phyloP scores from a whole-genome alignment of 495 filamentous ascomycete genomes.

The Parmelia sp. region DNA sequence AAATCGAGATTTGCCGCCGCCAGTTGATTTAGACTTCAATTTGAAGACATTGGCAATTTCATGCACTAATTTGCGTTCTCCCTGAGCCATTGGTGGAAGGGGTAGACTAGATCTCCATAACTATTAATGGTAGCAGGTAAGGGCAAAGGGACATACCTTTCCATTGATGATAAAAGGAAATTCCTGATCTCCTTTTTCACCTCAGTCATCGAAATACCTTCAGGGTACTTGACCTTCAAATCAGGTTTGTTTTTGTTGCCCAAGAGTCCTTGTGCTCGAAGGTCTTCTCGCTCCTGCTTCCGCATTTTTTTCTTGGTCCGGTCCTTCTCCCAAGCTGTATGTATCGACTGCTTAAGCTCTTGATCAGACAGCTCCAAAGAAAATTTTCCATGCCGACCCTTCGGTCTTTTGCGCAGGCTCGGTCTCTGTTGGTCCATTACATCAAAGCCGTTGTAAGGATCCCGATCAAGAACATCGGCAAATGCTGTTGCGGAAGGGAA shows the following conservation, averaged over 20 bases:
- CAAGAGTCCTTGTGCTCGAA: constrained; percentile 72
- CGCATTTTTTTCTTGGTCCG: constrained; percentile 71
- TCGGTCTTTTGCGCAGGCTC: constrained; percentile 49
- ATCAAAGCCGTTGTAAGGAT: constrained; percentile 70
- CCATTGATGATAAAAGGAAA: constrained; percentile 60
- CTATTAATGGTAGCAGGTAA: not conserved
- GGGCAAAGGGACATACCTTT: constrained; percentile 48
- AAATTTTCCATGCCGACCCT: constrained; percentile 44
- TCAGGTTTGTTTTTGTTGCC: constrained; percentile 59
- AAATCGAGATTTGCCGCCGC: constrained; percentile 65
- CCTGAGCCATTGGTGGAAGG: constrained; percentile 78
- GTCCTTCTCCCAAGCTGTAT: constrained; percentile 64
- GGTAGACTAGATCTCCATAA: constrained; percentile 49
- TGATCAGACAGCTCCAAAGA: constrained; percentile 62
- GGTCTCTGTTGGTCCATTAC: constrained; percentile 74
- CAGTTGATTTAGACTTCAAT: constrained; percentile 77
- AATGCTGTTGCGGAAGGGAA: constrained; percentile 57
- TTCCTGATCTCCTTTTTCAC: constrained; percentile 61
- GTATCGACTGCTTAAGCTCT: constrained; percentile 60
- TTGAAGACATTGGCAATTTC: constrained; percentile 61
- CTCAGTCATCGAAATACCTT: constrained; percentile 65
- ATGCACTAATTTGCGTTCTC: constrained; percentile 69
- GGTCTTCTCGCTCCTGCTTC: constrained; percentile 73
- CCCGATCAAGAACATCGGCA: constrained; percentile 55
- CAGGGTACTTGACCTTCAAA: constrained; percentile 62